Conservation (phyloP, 1,139 yeast species). For the Taiozyma sp. region DNA sequence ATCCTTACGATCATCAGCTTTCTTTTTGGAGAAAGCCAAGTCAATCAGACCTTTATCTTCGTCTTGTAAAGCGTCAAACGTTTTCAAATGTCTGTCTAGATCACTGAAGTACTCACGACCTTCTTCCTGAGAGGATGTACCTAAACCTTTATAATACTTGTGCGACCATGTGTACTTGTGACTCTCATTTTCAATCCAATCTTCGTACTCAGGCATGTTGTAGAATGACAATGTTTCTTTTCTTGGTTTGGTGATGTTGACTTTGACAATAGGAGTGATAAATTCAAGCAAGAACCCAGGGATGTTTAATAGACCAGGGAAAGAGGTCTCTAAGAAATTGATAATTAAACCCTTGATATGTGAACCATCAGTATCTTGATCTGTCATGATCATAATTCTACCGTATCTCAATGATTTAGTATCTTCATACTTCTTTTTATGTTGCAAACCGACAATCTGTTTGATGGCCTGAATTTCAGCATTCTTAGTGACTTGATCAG, state of each 20-base stretch:
- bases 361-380: conserved; percentile 99
- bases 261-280: conserved; percentile 95
- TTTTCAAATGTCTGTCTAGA: conserved; percentile 80
- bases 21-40: conserved; percentile 90
- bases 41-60: conserved; percentile 84
- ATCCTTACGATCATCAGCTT: conserved; percentile 96
- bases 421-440: conserved; percentile 77
- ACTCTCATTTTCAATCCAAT: conserved; percentile 89
- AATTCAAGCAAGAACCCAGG: conserved; percentile 94
- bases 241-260: conserved; percentile 68
- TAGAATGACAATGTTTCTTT: conserved; percentile 69
- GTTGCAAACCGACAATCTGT: conserved; percentile 94
- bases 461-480: conserved; percentile 93
- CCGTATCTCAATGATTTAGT: conserved; percentile 84
- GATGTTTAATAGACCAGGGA: conserved; percentile 86
- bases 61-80: conserved; percentile 76
- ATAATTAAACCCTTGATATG: conserved; percentile 96
- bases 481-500: conserved; percentile 89
- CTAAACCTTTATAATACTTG: conserved; percentile 97
- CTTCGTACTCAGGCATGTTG: conserved; percentile 93
- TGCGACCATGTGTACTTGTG: conserved; percentile 77
- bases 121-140: conserved; percentile 81
- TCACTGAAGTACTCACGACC: conserved; percentile 88
- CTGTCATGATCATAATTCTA: conserved; percentile 98
- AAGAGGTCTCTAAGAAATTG: conserved; percentile 88